Evolutionary conservation across 2,329 filamentous ascomycete genomes (phyloP).

Genomic region (Fusarium sp.): DNA sequence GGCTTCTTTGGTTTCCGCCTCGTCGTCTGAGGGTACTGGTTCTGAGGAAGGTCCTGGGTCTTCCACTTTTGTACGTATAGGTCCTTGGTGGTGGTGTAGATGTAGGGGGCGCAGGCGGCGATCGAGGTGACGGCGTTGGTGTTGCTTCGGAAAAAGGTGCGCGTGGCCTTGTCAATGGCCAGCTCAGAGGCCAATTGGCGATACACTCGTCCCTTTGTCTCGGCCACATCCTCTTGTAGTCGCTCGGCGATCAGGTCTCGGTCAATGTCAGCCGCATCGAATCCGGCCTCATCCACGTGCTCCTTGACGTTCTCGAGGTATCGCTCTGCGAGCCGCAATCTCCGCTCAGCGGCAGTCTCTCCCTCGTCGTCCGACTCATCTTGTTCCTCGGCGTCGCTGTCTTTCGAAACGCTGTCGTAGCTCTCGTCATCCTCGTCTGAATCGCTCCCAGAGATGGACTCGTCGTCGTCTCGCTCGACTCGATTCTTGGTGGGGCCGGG

Average conservation of each 20-base stretch:
- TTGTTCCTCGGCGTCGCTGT: conserved; percentile 58
- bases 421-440: conserved; percentile 75
- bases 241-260: conserved; percentile 91
- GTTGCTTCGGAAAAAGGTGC: conserved; percentile 82
- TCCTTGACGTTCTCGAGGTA: conserved; percentile 92
- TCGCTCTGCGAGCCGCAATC: conserved; percentile 87
- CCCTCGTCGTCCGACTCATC: conserved; percentile 76
- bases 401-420: conserved; percentile 53
- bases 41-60: conserved; percentile 72
- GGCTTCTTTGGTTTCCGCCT: conserved; percentile 69
- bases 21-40: conserved; percentile 71
- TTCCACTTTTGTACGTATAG: conserved; percentile 89
- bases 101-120: conserved; percentile 81
- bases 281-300: conserved; percentile 84
- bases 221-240: conserved; percentile 90
- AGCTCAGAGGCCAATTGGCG: conserved; percentile 80
- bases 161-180: conserved; percentile 73
- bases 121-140: conserved; percentile 83
- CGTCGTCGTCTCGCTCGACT: conserved; percentile 65
- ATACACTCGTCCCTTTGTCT: conserved; percentile 91
- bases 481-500: conserved; percentile 57
- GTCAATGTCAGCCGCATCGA: conserved; percentile 95
- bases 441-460: conserved; percentile 89
- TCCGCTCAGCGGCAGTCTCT: conserved; percentile 90
- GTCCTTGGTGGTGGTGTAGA: conserved; percentile 92